Conservation (phyloP, 371 early-diverging fungal genomes). For the Mucor saturninus region DNA sequence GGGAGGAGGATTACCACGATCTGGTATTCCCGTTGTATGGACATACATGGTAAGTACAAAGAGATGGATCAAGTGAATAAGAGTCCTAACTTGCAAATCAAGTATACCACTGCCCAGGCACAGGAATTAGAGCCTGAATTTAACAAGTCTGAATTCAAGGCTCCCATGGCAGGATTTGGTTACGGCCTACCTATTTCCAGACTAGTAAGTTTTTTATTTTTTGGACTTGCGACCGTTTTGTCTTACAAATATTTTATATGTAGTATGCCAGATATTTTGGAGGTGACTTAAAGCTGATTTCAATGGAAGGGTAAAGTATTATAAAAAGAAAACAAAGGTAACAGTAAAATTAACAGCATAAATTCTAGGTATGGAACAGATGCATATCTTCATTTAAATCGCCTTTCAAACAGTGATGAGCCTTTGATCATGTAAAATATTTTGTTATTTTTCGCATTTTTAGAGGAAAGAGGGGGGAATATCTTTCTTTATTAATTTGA, state of each 20-base stretch:
- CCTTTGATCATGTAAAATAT: slow-evolving; percentile 66
- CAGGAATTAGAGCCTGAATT: slow-evolving; percentile 86
- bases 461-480: too few relatives aligned
- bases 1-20: slow-evolving; percentile 94
- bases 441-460: too few relatives aligned
- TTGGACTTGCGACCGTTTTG: background rate
- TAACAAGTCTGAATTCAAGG: slow-evolving; percentile 89
- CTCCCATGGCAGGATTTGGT: slow-evolving; percentile 98
- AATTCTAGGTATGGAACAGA: slow-evolving; percentile 86
- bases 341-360: too few relatives aligned
- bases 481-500: too few relatives aligned
- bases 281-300: slow-evolving; percentile 91
- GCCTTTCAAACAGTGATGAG: slow-evolving; percentile 91
- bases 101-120: slow-evolving; percentile 93
- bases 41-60: slow-evolving; percentile 79
- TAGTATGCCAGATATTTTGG: slow-evolving; percentile 95
- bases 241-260: background rate
- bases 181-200: slow-evolving; percentile 89
- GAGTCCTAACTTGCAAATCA: background rate
- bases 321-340: too few relatives aligned
- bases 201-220: slow-evolving; percentile 10
- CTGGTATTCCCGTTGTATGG: slow-evolving; percentile 92
- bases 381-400: slow-evolving; percentile 92
- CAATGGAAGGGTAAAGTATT: slow-evolving; percentile 91
- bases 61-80: background rate